These are phyloP conservation scores for Rhynchosporium graminicola DNA, from an alignment of 2,329 filamentous ascomycete genomes.

Conservation along the genomic window DNA sequence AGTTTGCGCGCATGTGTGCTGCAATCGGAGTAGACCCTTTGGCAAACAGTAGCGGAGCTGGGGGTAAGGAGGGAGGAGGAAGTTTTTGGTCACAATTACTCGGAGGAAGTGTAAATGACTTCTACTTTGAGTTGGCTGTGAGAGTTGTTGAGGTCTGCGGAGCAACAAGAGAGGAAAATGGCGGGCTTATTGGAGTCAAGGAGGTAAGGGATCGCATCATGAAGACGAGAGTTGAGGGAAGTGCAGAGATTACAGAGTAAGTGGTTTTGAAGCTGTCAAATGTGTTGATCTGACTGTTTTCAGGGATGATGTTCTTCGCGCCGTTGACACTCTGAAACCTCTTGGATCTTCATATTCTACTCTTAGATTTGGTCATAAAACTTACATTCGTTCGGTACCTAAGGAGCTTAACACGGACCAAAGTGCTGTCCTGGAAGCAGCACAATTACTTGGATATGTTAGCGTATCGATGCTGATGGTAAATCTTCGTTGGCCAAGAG, in stretches of 20 bases:
- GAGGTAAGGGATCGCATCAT: slow-evolving; percentile 79
- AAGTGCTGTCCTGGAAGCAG: slow-evolving; percentile 86
- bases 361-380: slow-evolving; percentile 77
- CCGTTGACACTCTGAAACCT: slow-evolving; percentile 82
- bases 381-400: slow-evolving; percentile 89
- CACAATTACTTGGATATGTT: slow-evolving; percentile 86
- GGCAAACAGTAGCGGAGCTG: slow-evolving; percentile 62
- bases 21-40: slow-evolving; percentile 96
- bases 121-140: slow-evolving; percentile 98
- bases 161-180: slow-evolving; percentile 84
- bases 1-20: slow-evolving; percentile 98
- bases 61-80: slow-evolving; percentile 51
- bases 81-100: slow-evolving; percentile 93
- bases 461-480: slow-evolving; percentile 84
- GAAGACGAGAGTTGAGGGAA: slow-evolving; percentile 71
- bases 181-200: slow-evolving; percentile 80
- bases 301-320: slow-evolving; percentile 85
- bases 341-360: slow-evolving; percentile 87
- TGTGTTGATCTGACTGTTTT: slow-evolving; percentile 21
- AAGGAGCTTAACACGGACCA: slow-evolving; percentile 96
- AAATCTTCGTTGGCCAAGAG: slow-evolving; percentile 83
- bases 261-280: slow-evolving; percentile 34
- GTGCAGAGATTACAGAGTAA: slow-evolving; percentile 75
- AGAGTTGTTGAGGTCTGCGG: slow-evolving; percentile 91
- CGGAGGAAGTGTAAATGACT: slow-evolving; percentile 91